phyloP scores from a whole-genome alignment of 2,329 filamentous ascomycete species.

The Venturia carpophila region DNA sequence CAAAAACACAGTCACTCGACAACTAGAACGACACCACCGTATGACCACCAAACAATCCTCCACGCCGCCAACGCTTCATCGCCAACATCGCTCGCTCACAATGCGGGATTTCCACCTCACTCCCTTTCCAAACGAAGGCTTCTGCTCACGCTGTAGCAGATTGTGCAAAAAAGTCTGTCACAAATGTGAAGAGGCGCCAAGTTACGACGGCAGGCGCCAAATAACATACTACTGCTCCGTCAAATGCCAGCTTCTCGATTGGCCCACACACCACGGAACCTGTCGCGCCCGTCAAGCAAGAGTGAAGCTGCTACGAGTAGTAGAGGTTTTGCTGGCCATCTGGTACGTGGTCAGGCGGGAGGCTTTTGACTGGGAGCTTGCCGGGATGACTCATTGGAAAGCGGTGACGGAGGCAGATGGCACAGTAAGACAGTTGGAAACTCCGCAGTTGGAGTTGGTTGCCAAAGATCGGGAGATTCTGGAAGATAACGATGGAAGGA shows the following conservation, averaged over 20 bases:
- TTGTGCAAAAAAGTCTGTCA: constrained; percentile 10
- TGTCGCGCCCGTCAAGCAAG: constrained; percentile 4
- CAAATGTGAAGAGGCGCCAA: constrained; percentile 13
- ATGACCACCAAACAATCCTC: background rate
- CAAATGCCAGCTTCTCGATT: constrained; percentile 9
- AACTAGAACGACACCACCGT: background rate
- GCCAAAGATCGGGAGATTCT: background rate
- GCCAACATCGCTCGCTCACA: background rate
- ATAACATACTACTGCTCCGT: constrained; percentile 7
- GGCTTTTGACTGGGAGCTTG: background rate
- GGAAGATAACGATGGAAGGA: background rate
- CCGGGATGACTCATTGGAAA: background rate
- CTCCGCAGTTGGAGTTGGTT: background rate
- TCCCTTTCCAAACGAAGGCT: background rate
- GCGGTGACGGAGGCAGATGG: background rate
- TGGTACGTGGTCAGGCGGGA: background rate
- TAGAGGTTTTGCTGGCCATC: background rate
- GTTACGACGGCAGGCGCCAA: background rate
- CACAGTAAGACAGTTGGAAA: background rate
- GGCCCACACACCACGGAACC: constrained; percentile 1
- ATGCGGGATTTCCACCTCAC: constrained; percentile 9
- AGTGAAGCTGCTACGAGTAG: background rate
- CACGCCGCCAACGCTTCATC: background rate
- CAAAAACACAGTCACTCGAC: background rate
- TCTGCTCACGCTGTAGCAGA: constrained; percentile 1